Base-by-base conservation (phyloP, 305 asterid species). In the Rubia balearica region DNA sequence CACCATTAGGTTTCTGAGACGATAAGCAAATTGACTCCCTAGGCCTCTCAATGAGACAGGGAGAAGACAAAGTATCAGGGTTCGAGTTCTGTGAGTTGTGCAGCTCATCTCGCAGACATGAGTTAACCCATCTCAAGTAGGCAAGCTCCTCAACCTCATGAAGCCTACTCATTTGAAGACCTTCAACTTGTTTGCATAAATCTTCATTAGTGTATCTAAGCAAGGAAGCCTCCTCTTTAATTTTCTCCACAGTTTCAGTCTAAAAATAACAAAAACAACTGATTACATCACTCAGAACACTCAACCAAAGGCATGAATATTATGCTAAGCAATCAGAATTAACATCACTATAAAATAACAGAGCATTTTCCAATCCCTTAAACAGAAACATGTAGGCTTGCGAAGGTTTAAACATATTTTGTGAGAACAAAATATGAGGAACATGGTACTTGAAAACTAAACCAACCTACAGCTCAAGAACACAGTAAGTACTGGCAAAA, bases 71-170 rank as follows among this genome's bases (percentile, higher is more conserved):
- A 65, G 77, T 83, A 53, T 83, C 87, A 3, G 79, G 74, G 71
- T 46, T 74, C 74, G 16, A 13, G 69, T 81, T 77, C 22, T 88
- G 82, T 69, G 71, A 83, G 78, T 81, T 83, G 60, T 85, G 89
- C 61, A 90, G 70, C 74, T 92, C 97, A 40, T 86, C 86, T 70
- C 96, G 76, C 64, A 90, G 83, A 80, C 98, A 90, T 4, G 98
- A 90, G 62, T 92, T 90, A 19, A 90, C 93, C 98, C 98, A 92
- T 78, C 86, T 82, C 74, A 92, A 83, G 79, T 92, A 92, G 71
- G 86, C 96, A 55, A 92, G 93, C 85, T 90, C 98, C 81, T 92
- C 98, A 21, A 87, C 98, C 79, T 92, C 98, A 76, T 89, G 90
- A 87, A 92, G 79, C 53, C 97, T 68, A 80, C 87, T 90, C 83